Percentiles rank a stretch among this genome's conserved stretches.
These are phyloP conservation scores for Paracamarosporium sp. DNA, from an alignment of 2,329 filamentous ascomycete genomes.

Conservation along the genomic window DNA sequence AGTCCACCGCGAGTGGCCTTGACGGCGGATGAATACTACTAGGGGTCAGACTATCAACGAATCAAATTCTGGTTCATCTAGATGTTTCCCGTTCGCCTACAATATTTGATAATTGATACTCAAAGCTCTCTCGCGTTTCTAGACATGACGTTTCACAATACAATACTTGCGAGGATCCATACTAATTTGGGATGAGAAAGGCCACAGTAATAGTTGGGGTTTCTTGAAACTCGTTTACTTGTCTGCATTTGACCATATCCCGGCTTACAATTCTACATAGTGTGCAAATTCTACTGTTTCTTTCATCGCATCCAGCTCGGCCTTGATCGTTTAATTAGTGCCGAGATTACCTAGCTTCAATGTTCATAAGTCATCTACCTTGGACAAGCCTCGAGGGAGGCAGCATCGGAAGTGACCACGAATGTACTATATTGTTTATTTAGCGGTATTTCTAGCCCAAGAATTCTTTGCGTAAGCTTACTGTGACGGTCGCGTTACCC, in stretches of 20 bases:
- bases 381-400: conserved; percentile 8
- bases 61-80: too few species aligned
- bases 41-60: background rate
- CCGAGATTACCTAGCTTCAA: background rate
- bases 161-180: too few species aligned
- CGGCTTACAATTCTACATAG: background rate
- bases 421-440: conserved; percentile 5
- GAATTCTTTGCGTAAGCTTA: background rate
- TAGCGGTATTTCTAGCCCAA: background rate
- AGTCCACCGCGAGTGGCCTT: background rate
- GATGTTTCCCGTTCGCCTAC: too few species aligned
- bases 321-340: background rate
- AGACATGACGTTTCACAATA: too few species aligned
- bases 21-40: background rate
- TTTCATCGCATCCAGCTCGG: background rate
- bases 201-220: too few species aligned
- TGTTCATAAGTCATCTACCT: background rate
- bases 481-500: background rate
- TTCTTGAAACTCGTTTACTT: too few species aligned
- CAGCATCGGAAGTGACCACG: conserved; percentile 19
- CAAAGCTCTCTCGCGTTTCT: too few species aligned
- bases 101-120: too few species aligned
- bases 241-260: too few species aligned
- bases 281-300: background rate
- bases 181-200: too few species aligned